These are phyloP conservation scores for Monosporascus cannonballus DNA, from an alignment of 2,329 filamentous ascomycete species.

Conservation along the genomic window DNA sequence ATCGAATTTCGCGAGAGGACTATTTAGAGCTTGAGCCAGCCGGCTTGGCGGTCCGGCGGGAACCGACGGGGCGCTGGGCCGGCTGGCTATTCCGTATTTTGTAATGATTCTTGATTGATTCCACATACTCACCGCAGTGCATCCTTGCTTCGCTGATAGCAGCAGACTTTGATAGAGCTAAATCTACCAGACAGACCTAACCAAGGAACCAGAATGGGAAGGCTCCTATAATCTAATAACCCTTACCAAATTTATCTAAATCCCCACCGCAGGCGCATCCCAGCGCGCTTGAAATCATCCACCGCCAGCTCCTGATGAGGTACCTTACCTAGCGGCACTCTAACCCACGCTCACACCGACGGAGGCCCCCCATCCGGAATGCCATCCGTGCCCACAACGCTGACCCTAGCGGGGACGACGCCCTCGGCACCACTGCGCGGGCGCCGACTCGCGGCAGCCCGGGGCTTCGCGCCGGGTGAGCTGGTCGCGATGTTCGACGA, in stretches of 20 bases:
- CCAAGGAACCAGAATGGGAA: no score
- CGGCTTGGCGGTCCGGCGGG: not conserved
- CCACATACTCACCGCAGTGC: not conserved
- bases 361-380: not conserved
- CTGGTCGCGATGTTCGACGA: conserved; percentile 38
- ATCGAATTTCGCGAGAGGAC: not conserved
- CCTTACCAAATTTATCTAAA: no score
- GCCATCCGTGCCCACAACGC: conserved; percentile 7
- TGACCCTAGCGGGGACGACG: conserved; percentile 4
- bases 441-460: conserved; percentile 40
- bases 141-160: no score
- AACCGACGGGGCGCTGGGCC: not conserved
- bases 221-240: no score
- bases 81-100: not conserved
- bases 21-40: no score
- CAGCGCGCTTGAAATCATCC: no score
- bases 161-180: no score
- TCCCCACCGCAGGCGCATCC: no score
- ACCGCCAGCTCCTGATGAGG: no score
- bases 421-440: conserved; percentile 24
- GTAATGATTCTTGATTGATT: not conserved
- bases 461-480: conserved; percentile 37
- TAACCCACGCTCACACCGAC: no score
- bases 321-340: no score
- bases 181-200: no score